Evolutionary conservation across 2,329 filamentous ascomycete genomes (phyloP).

Genomic region (Trichoderma koningii): DNA sequence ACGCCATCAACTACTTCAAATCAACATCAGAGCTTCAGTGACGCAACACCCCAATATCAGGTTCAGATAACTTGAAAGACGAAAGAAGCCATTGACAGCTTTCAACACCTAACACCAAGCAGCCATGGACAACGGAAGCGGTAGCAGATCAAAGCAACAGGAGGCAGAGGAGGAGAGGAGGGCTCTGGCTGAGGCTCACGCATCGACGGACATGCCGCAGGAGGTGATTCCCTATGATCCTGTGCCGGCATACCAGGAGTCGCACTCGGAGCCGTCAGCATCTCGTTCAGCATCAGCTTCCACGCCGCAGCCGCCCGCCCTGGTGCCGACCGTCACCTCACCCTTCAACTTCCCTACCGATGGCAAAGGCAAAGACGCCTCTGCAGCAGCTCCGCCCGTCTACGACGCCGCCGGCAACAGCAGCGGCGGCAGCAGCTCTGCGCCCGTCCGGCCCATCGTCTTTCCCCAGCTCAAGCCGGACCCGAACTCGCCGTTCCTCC

Average conservation of each 20-base stretch:
- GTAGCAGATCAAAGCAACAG: neutral
- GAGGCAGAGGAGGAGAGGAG: neutral
- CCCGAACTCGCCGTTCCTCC: conserved; percentile 43
- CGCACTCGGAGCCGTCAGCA: neutral
- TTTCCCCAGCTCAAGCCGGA: conserved; percentile 44
- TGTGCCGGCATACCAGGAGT: conserved; percentile 6
- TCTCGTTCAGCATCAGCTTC: conserved; percentile 1
- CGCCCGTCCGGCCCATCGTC: conserved; percentile 39
- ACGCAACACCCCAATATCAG: neutral
- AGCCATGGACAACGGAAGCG: conserved; percentile 8
- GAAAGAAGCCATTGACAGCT: too few species aligned
- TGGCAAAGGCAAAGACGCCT: neutral
- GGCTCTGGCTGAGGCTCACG: neutral
- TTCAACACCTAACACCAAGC: neutral
- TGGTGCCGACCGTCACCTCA: conserved; percentile 35
- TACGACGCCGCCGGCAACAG: conserved; percentile 28
- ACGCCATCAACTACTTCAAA: neutral
- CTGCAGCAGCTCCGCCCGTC: conserved; percentile 29
- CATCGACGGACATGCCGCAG: conserved; percentile 2
- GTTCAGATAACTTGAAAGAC: too few species aligned
- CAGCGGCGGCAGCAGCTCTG: conserved; percentile 16
- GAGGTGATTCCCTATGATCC: conserved; percentile 9
- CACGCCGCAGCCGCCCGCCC: conserved; percentile 1
- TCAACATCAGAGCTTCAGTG: neutral
- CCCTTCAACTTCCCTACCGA: conserved; percentile 43